phyloP scores from a whole-genome alignment of 2,329 filamentous ascomycete genomes.

The Sodiomyces alkalinus region DNA sequence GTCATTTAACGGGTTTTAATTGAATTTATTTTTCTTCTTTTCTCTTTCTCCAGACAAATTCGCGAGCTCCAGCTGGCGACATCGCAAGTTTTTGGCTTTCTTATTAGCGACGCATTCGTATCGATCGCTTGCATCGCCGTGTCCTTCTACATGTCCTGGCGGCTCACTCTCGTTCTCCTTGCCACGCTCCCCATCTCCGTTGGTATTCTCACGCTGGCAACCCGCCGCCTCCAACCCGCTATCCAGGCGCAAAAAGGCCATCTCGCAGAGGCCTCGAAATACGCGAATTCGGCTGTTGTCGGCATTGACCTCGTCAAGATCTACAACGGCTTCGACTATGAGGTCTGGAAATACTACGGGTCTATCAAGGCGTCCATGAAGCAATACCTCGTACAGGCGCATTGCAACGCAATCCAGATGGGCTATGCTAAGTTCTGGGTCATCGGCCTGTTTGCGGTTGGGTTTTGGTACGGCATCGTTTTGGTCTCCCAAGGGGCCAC shows the following conservation, averaged over 20 bases:
- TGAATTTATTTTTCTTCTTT: no score
- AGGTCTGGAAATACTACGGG: constrained; percentile 48
- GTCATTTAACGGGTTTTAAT: no score
- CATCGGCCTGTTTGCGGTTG: constrained; percentile 67
- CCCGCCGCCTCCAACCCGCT: constrained; percentile 44
- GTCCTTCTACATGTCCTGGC: constrained; percentile 71
- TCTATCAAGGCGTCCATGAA: constrained; percentile 42
- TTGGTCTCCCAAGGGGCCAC: constrained; percentile 47
- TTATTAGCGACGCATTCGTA: constrained; percentile 49
- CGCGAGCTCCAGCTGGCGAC: constrained; percentile 68
- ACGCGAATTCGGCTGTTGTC: constrained; percentile 51
- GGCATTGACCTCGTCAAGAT: constrained; percentile 78
- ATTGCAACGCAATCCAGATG: constrained; percentile 55
- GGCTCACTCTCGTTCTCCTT: constrained; percentile 65
- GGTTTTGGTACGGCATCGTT: constrained; percentile 74
- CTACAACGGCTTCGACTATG: constrained; percentile 60
- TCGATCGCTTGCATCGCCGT: constrained; percentile 50
- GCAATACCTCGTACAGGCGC: constrained; percentile 53
- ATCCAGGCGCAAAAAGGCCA: constrained; percentile 55
- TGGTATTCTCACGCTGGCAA: constrained; percentile 42
- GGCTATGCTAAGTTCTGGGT: constrained; percentile 60
- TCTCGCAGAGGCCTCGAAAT: constrained; percentile 56
- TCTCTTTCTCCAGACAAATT: constrained; percentile 52
- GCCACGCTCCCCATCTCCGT: constrained; percentile 56
- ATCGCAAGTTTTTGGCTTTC: constrained; percentile 63